Evolutionary conservation across 257 asterid genomes (phyloP), one percentile per base, ranked within the genome.

Genomic region (Forsythia viridissima): DNA sequence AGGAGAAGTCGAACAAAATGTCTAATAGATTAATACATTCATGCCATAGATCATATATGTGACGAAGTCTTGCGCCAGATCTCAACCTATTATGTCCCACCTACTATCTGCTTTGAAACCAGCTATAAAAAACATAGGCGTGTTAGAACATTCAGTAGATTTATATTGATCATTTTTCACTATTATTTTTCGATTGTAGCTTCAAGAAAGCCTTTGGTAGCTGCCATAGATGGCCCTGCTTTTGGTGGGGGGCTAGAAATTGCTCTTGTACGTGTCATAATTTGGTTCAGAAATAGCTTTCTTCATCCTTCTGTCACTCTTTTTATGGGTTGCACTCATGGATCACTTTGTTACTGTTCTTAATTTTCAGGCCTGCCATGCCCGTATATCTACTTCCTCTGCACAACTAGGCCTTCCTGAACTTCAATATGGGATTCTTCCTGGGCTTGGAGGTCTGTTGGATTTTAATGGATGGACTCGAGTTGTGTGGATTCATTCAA

Each of bases 221-320:
- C 95, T 85, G 95, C 95, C 77, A 84, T 89, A 82, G 90, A 88
- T 4, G 93, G 91, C 72, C 86, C 80, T 59, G 89, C 95, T 73
- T 86, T 90, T 80, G 95, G 95, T 59, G 93, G 95, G 38, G 95
- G 88, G 69, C 85, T 90, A 61, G 95, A 89, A 85, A 74, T 89
- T 78, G 93, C 89, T 81, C 90, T 90, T 82, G 95, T 90, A 87
- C 39, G 89, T 72, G 48, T 39, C 57, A 67, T 79, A 42, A 46
- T 67, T 44, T 8, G 52, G 72, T 73, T 71, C 78, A 30, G 11
- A 61, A 24, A 12, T 70, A 55, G 69, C 40, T 75, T 77, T 65
- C 42, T 20, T 37, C 57, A 40, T 41, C 52, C 48, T 63, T 21
- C 68, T 61, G 69, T 68, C 24, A 15, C 38, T 21, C 24, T 15